Percentiles rank a stretch among this genome's conserved stretches.
phyloP scores from a whole-genome alignment of 805 yeast genomes.

The Nakazawaea siamensis region DNA sequence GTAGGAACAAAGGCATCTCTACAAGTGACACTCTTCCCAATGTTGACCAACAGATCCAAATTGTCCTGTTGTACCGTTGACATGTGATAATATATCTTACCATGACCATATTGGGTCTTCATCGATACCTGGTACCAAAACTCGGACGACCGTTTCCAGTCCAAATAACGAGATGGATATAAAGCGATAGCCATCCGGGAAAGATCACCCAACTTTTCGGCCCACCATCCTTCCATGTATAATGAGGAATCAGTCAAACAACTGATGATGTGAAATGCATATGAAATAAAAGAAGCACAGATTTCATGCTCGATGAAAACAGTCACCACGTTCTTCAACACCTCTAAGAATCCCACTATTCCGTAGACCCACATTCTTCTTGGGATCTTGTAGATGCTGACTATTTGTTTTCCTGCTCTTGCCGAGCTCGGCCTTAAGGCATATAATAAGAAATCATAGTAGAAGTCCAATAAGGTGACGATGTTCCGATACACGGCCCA shows the following conservation, averaged over 20 bases:
- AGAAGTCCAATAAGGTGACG: conserved; percentile 57
- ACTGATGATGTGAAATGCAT: conserved; percentile 56
- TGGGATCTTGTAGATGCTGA: conserved; percentile 69
- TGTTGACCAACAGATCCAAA: conserved; percentile 68
- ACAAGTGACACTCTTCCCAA: conserved; percentile 73
- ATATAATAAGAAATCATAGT: conserved; percentile 62
- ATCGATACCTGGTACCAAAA: conserved; percentile 75
- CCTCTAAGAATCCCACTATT: conserved; percentile 72
- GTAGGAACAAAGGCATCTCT: conserved; percentile 83
- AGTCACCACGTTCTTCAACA: conserved; percentile 63
- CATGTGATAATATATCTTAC: conserved; percentile 80
- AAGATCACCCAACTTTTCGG: conserved; percentile 78
- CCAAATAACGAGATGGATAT: conserved; percentile 70
- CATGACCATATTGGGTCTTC: conserved; percentile 72
- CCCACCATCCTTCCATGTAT: conserved; percentile 70
- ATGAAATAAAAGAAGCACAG: conserved; percentile 65
- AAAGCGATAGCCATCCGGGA: conserved; percentile 85
- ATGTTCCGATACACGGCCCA: conserved; percentile 70
- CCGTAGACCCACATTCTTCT: conserved; percentile 84
- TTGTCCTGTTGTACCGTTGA: conserved; percentile 78
- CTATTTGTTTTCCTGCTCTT: conserved; percentile 69
- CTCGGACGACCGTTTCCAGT: conserved; percentile 80
- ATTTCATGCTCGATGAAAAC: conserved; percentile 73
- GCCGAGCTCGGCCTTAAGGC: conserved; percentile 61
- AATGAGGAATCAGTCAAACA: conserved; percentile 45